Percentiles rank a stretch among this genome's conserved stretches.
phyloP scores from a whole-genome alignment of 2,329 filamentous ascomycete genomes.

The Fusarium clavum region DNA sequence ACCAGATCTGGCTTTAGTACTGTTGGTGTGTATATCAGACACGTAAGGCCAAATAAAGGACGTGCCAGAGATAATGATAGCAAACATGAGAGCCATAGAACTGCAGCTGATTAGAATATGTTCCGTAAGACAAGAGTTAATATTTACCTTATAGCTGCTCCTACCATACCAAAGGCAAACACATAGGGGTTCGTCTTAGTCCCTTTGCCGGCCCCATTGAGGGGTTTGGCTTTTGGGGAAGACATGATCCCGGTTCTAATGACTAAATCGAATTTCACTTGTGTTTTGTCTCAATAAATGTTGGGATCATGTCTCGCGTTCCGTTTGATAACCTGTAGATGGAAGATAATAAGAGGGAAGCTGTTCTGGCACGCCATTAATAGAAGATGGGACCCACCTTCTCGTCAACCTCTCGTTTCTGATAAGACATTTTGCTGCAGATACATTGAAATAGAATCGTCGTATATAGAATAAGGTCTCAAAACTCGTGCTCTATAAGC shows the following conservation, averaged over 20 bases:
- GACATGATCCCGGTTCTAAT: background rate
- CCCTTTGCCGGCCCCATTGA: background rate
- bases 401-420: background rate
- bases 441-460: too few relatives aligned
- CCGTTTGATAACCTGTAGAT: background rate
- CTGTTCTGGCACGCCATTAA: constrained; percentile 8
- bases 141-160: constrained; percentile 25
- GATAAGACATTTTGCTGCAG: background rate
- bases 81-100: constrained; percentile 21
- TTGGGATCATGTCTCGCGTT: background rate
- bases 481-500: too few relatives aligned
- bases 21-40: background rate
- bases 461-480: too few relatives aligned
- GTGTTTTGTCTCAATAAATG: background rate
- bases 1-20: background rate
- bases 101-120: constrained; percentile 1
- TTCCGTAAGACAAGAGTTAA: rapidly evolving
- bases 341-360: background rate
- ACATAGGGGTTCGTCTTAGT: constrained; percentile 24
- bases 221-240: background rate
- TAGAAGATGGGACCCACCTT: constrained; percentile 9
- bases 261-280: too few relatives aligned
- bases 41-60: constrained; percentile 20
- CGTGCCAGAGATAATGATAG: constrained; percentile 21
- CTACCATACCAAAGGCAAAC: constrained; percentile 26